A percentile compares a stretch with the other conserved stretches of the same genome.
phyloP scores from a whole-genome alignment of 495 filamentous ascomycete species.

The Aspergillus baeticus region DNA sequence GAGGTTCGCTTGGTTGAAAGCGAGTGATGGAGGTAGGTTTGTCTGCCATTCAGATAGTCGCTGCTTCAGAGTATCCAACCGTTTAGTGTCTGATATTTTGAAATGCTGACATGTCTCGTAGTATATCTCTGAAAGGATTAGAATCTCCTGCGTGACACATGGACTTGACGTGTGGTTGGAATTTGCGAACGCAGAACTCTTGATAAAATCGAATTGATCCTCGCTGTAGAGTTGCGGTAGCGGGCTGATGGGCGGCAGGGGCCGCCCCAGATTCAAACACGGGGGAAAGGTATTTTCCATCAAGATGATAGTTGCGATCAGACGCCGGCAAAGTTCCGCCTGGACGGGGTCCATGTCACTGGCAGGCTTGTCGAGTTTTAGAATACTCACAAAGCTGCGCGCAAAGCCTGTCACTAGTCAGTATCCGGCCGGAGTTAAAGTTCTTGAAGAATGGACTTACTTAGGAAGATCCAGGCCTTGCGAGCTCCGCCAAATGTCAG shows the following conservation, averaged over 20 bases:
- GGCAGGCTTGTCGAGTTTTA: background rate
- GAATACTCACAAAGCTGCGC: background rate
- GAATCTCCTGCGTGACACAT: too few relatives aligned
- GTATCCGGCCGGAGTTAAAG: background rate
- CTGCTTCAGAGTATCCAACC: too few relatives aligned
- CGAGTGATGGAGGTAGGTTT: too few relatives aligned
- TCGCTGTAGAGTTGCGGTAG: background rate
- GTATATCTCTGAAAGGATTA: too few relatives aligned
- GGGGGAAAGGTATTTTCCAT: background rate
- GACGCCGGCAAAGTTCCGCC: background rate
- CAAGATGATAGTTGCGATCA: background rate
- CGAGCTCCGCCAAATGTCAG: background rate
- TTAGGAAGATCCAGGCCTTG: background rate
- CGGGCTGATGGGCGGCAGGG: background rate
- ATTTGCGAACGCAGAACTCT: too few relatives aligned
- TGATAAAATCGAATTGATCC: too few relatives aligned
- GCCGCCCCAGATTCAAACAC: background rate
- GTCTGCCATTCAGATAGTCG: too few relatives aligned
- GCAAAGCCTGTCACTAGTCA: background rate
- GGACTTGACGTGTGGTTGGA: too few relatives aligned
- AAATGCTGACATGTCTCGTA: too few relatives aligned
- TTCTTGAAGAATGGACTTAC: background rate
- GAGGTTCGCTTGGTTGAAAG: too few relatives aligned
- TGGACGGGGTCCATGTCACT: background rate
- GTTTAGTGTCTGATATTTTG: too few relatives aligned